Conservation (phyloP, 1,139 yeast genomes). For the Hemisphaericaspora lyxosophila region DNA sequence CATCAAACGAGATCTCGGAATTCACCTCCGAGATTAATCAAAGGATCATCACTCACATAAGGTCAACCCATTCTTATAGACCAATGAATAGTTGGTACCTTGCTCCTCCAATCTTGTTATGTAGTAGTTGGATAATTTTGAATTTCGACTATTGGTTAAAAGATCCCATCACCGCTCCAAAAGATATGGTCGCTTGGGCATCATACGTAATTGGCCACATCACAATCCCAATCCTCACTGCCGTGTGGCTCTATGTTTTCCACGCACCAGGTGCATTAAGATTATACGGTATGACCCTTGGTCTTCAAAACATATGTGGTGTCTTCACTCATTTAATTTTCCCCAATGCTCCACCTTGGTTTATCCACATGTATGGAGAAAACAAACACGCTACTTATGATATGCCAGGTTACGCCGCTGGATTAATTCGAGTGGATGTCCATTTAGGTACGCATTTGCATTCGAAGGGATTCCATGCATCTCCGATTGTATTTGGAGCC, state of each 20-base stretch:
- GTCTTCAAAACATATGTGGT: constrained; percentile 59
- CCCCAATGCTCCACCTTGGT: constrained; percentile 77
- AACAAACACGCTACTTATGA: constrained; percentile 54
- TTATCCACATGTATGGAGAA: constrained; percentile 58
- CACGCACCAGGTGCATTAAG: constrained; percentile 61
- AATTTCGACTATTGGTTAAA: constrained; percentile 38
- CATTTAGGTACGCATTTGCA: constrained; percentile 63
- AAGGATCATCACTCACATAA: constrained; percentile 8
- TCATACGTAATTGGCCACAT: constrained; percentile 63
- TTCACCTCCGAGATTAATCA: constrained; percentile 11
- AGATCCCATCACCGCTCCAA: constrained; percentile 26
- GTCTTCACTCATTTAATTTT: constrained; percentile 58
- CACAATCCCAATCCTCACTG: constrained; percentile 59
- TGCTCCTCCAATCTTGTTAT: constrained; percentile 31
- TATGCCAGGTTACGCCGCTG: constrained; percentile 70
- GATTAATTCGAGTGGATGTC: constrained; percentile 61
- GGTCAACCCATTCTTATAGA: constrained; percentile 9
- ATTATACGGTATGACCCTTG: constrained; percentile 52
- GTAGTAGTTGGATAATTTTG: constrained; percentile 38
- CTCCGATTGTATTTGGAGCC: constrained; percentile 73
- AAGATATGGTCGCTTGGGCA: constrained; percentile 59
- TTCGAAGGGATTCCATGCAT: constrained; percentile 61
- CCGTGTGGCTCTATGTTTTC: constrained; percentile 64
- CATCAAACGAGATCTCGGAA: constrained; percentile 5
- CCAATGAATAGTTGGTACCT: constrained; percentile 24